Conservation (phyloP, 441 rosid species). For the Syzygium syzygioides region DNA sequence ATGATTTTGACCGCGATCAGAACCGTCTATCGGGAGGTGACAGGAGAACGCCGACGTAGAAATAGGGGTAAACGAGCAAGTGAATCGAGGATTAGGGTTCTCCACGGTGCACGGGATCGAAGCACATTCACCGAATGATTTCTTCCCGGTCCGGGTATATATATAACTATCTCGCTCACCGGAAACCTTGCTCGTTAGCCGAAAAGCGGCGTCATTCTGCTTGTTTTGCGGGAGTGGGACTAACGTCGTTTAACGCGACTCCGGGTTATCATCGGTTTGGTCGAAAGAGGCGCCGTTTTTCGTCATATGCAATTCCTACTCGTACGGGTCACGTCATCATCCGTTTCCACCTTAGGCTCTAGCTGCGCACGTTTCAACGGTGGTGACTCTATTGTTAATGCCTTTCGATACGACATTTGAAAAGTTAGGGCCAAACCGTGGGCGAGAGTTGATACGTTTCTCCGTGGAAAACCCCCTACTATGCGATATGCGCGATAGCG, state of each 20-base stretch:
- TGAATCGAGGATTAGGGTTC: not conserved
- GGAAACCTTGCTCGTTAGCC: not conserved
- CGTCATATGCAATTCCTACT: not conserved
- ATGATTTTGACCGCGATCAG: too few relatives aligned
- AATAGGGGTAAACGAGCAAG: not conserved
- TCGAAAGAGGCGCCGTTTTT: not conserved
- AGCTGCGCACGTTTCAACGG: too few relatives aligned
- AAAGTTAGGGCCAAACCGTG: not conserved
- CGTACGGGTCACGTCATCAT: too few relatives aligned
- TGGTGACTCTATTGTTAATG: not conserved
- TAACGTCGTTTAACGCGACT: not conserved
- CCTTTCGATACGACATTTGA: not conserved
- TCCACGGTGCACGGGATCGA: not conserved
- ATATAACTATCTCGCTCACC: not conserved
- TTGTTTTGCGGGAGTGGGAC: not conserved
- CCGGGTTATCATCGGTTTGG: accelerated
- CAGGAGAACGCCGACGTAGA: too few relatives aligned
- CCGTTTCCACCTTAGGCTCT: not conserved
- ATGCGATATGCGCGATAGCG: not conserved
- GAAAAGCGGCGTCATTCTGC: not conserved
- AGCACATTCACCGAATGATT: not conserved
- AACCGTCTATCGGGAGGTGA: too few relatives aligned
- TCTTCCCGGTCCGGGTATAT: too few relatives aligned
- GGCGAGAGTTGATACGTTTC: not conserved
- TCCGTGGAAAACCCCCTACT: not conserved